A percentile compares a stretch with the other conserved stretches of the same genome.
These are phyloP conservation scores for Candida coleopterorum DNA, from an alignment of 805 yeast species.

Conservation along the genomic window DNA sequence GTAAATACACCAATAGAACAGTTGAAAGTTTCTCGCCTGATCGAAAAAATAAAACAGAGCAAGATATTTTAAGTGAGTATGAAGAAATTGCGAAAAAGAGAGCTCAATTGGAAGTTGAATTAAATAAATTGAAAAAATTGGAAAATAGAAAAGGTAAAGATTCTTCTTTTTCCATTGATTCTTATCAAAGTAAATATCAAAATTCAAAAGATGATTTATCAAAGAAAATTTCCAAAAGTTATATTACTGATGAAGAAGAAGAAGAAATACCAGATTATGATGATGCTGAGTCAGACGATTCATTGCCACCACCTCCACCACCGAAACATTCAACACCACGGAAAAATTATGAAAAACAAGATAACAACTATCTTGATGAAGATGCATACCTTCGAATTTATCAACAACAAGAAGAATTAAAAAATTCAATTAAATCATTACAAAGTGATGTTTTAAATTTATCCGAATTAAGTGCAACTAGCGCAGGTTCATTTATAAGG, in stretches of 20 bases:
- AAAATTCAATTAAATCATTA: conserved; percentile 36
- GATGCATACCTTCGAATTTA: conserved; percentile 16
- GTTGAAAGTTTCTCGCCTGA: conserved; percentile 23
- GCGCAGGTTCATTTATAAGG: conserved; percentile 80
- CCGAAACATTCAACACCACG: conserved; percentile 22
- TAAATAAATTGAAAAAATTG: conserved; percentile 28
- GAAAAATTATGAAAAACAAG: conserved; percentile 3
- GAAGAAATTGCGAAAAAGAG: conserved; percentile 31
- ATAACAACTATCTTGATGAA: too few species aligned
- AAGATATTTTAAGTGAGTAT: conserved; percentile 14
- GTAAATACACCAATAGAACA: conserved; percentile 18
- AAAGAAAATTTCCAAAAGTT: conserved; percentile 21
- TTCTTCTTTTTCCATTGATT: conserved; percentile 19
- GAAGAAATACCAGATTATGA: conserved; percentile 13
- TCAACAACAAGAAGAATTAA: conserved; percentile 32
- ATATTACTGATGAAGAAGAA: conserved; percentile 18
- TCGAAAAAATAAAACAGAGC: conserved; percentile 1
- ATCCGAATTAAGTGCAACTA: conserved; percentile 81
- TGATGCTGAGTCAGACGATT: conserved; percentile 9
- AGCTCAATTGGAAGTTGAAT: conserved; percentile 36
- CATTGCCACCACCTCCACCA: conserved; percentile 43
- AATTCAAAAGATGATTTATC: conserved; percentile 30
- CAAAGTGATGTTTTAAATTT: conserved; percentile 43
- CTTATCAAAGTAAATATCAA: conserved; percentile 29
- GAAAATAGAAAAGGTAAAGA: conserved; percentile 13